Base-by-base conservation (phyloP, 192 early-diverging fungal genomes). In the Chytriomyces sp. region DNA sequence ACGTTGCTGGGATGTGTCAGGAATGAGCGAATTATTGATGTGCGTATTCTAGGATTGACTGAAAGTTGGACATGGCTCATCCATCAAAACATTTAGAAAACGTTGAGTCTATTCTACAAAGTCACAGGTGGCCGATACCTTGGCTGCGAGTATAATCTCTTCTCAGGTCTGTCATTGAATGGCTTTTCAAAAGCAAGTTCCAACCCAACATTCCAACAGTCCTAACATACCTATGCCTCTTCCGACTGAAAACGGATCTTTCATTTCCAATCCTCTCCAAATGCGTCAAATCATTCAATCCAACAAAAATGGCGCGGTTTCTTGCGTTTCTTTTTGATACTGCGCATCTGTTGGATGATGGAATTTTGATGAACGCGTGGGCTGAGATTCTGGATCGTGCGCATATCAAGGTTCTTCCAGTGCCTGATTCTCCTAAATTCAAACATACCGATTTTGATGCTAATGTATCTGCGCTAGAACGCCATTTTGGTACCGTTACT, bases 321-420 rank as follows among this genome's bases (percentile, higher is more conserved):
- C 77, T 84, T 10, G 75, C 77, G 7, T 88, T 85, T 64, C n/a
- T 88, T 13, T 88, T 87, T 67, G 77, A 87, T 60, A 74, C 79
- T 11, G 48, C 53, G 49, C 70, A 80, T 53, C n/a, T 79, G 0
- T 10, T 79, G 66, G 73, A 75, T 10, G 62, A 77, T 28, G 79
- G 72, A 64, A 71, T 68, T 23, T 64, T 88, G 7, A 67, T 74
- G 24, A 66, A 77, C 5, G 79, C 68, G 24, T 88, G 84, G 84
- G 72, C 68, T 6, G 69, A 74, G 7, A 44, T 82, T 20, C 49
- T 81, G 16, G 82, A 84, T 45, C 61, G 75, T 13, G 53, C 81
- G 11, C 75, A 76, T 64, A 75, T 75, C 63, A 75, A 75, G 63
- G 73, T 75, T 20, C 11, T 18, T 24, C 5, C 44, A 9, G 16